Base-by-base conservation (phyloP, 2,329 filamentous ascomycete genomes). In the Rhytidhysteron rufulum region DNA sequence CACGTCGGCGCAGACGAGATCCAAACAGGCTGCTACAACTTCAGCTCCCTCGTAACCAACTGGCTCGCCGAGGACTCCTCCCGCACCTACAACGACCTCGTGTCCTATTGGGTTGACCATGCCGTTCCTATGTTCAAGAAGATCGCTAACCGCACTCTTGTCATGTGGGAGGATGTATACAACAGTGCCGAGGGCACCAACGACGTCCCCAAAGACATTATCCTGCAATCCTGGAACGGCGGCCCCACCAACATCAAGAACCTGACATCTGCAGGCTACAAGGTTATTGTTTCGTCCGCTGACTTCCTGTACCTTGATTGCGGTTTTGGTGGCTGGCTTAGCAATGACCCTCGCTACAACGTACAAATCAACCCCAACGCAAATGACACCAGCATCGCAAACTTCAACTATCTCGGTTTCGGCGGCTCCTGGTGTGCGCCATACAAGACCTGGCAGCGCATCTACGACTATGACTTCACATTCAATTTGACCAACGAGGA, bases 381-480 rank as follows among this genome's bases (percentile, higher is more conserved):
- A 3, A 49, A 50, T 8, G 54, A 59, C 34, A 54, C 66, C 5
- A 54, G 53, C 15, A 57, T 54, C 1, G 56, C 67, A 4, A 76
- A 65, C 51, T 78, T 78, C 69, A 79, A 79, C 66, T 79, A 73
- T 53, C 66, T 65, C n/a, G 76, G 70, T 32, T 47, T 40, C 17
- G 75, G 76, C 29, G 76, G 75, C 15, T 75, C 71, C n/a, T 79
- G 75, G 75, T 79, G 76, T 51, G 71, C 69, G 0, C 76, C 76
- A 0, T 79, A 78, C 67, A 79, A 79, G 57, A 77, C 74, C 16
- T 79, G 75, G 75, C 76, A 79, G 55, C 74, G 75, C 35, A 78
- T 79, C 59, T 79, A 79, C 60, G 67, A 77, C 65, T 79, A 72
- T 55, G 75, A 79, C 60, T 78, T 79, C 54, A 73, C 73, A 0